phyloP scores from a whole-genome alignment of 192 early-diverging fungal species.

The Coemansia sp. region DNA sequence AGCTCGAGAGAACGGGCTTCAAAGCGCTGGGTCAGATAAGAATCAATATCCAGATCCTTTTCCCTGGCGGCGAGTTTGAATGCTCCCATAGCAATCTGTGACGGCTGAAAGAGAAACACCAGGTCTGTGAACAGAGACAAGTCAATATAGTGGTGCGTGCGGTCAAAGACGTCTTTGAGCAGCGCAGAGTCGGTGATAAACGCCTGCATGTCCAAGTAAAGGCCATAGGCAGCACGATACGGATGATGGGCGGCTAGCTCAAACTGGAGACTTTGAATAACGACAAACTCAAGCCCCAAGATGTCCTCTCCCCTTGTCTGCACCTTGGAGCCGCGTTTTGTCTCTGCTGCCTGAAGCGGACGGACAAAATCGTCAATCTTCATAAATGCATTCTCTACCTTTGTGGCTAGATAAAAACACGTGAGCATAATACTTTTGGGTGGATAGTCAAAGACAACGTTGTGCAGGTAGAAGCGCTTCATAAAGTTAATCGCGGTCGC shows the following conservation, averaged over 20 bases:
- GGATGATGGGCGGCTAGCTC: conserved; percentile 76
- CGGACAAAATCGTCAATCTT: conserved; percentile 71
- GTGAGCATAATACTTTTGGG: conserved; percentile 78
- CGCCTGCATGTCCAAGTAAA: conserved; percentile 72
- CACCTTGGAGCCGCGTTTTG: conserved; percentile 42
- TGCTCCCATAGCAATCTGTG: conserved; percentile 72
- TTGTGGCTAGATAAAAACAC: conserved; percentile 75
- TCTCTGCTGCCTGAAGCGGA: conserved; percentile 31
- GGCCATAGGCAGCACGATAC: conserved; percentile 66
- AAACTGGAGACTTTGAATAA: conserved; percentile 73
- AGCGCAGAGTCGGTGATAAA: conserved; percentile 22
- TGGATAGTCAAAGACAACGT: conserved; percentile 78
- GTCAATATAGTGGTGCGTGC: conserved; percentile 57
- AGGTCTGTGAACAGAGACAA: conserved; percentile 69
- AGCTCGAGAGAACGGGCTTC: conserved; percentile 43
- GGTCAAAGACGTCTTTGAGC: conserved; percentile 56
- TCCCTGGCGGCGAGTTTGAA: conserved; percentile 62
- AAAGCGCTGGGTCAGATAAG: conserved; percentile 52
- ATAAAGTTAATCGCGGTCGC: conserved; percentile 78
- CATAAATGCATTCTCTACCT: conserved; percentile 71
- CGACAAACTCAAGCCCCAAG: conserved; percentile 65
- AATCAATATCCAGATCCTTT: conserved; percentile 59
- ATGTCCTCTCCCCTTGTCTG: conserved; percentile 56
- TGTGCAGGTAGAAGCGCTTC: conserved; percentile 80
- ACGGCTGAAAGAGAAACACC: conserved; percentile 73